Base-by-base conservation (phyloP, 2,329 filamentous ascomycete genomes). In the Tolypocladium ovalisporum region DNA sequence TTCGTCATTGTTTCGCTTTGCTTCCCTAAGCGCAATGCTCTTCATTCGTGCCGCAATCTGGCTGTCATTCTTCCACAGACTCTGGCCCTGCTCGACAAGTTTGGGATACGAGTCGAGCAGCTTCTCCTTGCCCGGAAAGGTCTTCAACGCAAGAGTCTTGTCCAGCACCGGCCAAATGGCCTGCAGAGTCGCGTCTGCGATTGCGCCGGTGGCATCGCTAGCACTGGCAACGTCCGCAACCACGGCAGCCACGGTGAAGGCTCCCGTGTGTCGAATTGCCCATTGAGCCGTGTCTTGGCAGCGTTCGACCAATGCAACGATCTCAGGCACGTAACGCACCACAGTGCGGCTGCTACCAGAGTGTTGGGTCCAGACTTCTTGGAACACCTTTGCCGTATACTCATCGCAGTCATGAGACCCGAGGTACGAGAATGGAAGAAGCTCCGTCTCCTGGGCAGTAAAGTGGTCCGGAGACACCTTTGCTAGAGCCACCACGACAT, bases 381-480 rank as follows among this genome's bases (percentile, higher is more conserved):
- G 79, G 67, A 95, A 96, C n/a, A 85, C 82, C 62, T 90, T 87
- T 57, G 82, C 81, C 4, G 93, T 89, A 62, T 90, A 87, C 55
- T 88, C 86, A 65, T 96, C 86, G 0, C 82, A 84, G 67, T 99
- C 94, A 65, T 96, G 88, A 65, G 90, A 89, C 2, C 85, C 90
- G 34, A 97, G 79, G 68, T 95, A 99, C 2, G 92, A 82, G 64
- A 97, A 93, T 0, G 94, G 94, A 3, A 99, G 75, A 3, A 96
- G 81, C 6, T 83, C 80, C 0, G 85, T 78, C 57, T 92, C 87
- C 36, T 96, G 80, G 1, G 85, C 79, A 53, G 86, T 87, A 71
- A 97, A 97, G 53, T 89, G 85, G 71, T 99, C 94, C 3, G 90
- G 89, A 0, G 93, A 91, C 58, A 93, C 80, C 71, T 95, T 96